These are phyloP conservation scores for Paracorniculantispora psalliotae DNA, from an alignment of 2,329 filamentous ascomycete species.

Conservation along the genomic window DNA sequence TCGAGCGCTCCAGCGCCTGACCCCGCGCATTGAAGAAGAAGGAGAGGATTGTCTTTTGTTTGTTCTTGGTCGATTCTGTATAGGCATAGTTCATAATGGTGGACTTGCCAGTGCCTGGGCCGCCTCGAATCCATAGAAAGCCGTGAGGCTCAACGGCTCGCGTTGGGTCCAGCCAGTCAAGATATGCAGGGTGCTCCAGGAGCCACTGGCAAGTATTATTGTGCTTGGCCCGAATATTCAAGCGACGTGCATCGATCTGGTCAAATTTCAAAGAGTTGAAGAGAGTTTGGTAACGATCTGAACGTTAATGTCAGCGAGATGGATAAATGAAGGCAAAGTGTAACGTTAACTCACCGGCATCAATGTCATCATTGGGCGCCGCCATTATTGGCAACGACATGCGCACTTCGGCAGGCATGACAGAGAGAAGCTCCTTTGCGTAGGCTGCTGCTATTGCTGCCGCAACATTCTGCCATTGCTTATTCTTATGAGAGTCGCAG, in stretches of 20 bases:
- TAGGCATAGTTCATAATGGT: constrained; percentile 38
- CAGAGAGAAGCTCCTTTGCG: constrained; percentile 14
- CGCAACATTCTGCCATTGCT: constrained; percentile 22
- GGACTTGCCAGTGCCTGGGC: constrained; percentile 40
- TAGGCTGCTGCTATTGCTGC: constrained; percentile 21
- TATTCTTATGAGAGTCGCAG: constrained; percentile 25
- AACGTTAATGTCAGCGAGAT: not conserved
- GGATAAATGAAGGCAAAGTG: too few relatives aligned
- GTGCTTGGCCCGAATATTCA: not conserved
- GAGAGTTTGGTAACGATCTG: not conserved
- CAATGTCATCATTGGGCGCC: not conserved
- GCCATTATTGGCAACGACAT: not conserved
- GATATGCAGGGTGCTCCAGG: not conserved
- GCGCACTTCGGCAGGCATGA: not conserved
- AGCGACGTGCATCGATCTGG: not conserved
- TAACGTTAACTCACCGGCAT: not conserved
- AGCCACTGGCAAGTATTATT: not conserved
- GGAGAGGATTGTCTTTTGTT: constrained; percentile 24
- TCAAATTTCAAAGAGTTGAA: not conserved
- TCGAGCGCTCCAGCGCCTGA: constrained; percentile 36
- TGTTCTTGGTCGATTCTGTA: constrained; percentile 15
- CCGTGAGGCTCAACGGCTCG: constrained; percentile 3
- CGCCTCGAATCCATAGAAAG: constrained; percentile 36
- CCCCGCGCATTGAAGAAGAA: constrained; percentile 50
- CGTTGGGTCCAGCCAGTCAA: constrained; percentile 5